These are phyloP conservation scores for Oenanthe javanica DNA, from an alignment of 140 eudicot genomes.

Conservation along the genomic window DNA sequence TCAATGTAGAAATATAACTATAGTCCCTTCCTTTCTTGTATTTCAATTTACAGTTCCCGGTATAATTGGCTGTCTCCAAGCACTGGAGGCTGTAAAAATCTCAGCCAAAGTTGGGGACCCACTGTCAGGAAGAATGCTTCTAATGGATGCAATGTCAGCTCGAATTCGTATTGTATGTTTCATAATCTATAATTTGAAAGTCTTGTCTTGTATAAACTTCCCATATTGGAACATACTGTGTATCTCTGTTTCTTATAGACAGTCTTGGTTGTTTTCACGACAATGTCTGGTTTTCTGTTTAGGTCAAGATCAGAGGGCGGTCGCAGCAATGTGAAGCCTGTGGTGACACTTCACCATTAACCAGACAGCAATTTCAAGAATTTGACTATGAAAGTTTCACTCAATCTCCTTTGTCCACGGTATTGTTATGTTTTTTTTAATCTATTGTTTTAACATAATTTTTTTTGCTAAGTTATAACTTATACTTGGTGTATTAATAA, in stretches of 20 bases:
- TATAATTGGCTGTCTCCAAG: constrained; percentile 95
- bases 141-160: constrained; percentile 90
- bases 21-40: not conserved
- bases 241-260: not conserved
- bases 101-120: constrained; percentile 87
- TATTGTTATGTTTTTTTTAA: constrained; percentile 16
- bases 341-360: constrained; percentile 57
- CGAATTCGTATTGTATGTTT: constrained; percentile 71
- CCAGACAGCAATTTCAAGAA: constrained; percentile 39
- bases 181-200: not conserved
- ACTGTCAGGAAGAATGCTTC: constrained; percentile 85
- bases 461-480: not conserved
- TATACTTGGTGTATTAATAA: not conserved
- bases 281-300: not conserved
- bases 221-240: not conserved
- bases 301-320: constrained; percentile 94
- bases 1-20: not conserved
- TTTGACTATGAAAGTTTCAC: constrained; percentile 92
- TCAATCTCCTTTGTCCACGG: constrained; percentile 68
- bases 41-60: constrained; percentile 64
- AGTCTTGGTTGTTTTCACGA: not conserved
- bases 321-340: constrained; percentile 78
- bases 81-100: constrained; percentile 81
- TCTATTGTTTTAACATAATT: not conserved
- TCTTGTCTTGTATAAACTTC: not conserved